phyloP scores from a whole-genome alignment of 495 filamentous ascomycete species.

The Achaetomiella virescens region DNA sequence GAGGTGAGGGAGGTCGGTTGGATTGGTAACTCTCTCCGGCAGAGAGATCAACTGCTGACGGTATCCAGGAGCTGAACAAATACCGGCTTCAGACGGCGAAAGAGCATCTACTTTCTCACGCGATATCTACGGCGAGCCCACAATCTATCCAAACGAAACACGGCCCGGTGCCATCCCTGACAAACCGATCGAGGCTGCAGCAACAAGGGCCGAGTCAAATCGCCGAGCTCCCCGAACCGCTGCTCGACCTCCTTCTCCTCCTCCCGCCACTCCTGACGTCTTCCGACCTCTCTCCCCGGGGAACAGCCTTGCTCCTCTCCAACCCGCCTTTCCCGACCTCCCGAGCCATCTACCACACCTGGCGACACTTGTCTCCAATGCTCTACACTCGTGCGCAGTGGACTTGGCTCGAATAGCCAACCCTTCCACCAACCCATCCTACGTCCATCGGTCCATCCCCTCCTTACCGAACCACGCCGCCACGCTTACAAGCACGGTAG shows the following conservation, averaged over 20 bases:
- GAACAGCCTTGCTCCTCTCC: slow-evolving; percentile 32
- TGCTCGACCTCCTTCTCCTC: slow-evolving; percentile 41
- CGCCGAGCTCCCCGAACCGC: slow-evolving; percentile 22
- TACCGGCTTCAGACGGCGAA: slow-evolving; percentile 37
- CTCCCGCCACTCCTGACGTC: slow-evolving; percentile 32
- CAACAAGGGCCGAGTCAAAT: background rate
- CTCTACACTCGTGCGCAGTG: slow-evolving; percentile 34
- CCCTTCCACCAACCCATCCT: slow-evolving; percentile 48
- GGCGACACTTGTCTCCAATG: slow-evolving; percentile 32
- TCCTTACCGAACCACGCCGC: slow-evolving; percentile 28
- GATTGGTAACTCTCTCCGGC: background rate
- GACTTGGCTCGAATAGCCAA: slow-evolving; percentile 39
- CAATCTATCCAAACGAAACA: slow-evolving; percentile 14
- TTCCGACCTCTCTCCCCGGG: slow-evolving; percentile 16
- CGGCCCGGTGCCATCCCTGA: slow-evolving; percentile 18
- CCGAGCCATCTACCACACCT: slow-evolving; percentile 37
- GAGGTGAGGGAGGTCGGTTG: slow-evolving; percentile 39
- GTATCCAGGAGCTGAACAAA: slow-evolving; percentile 33
- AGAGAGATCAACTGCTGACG: background rate
- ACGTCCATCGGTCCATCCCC: slow-evolving; percentile 44
- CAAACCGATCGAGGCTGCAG: slow-evolving; percentile 12
- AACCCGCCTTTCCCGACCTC: slow-evolving; percentile 37
- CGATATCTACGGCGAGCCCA: slow-evolving; percentile 29
- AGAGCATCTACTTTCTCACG: slow-evolving; percentile 35
- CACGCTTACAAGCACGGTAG: slow-evolving; percentile 21